Conservation (phyloP, 2,329 filamentous ascomycete species). For the Magnaporthiopsis incrustans region DNA sequence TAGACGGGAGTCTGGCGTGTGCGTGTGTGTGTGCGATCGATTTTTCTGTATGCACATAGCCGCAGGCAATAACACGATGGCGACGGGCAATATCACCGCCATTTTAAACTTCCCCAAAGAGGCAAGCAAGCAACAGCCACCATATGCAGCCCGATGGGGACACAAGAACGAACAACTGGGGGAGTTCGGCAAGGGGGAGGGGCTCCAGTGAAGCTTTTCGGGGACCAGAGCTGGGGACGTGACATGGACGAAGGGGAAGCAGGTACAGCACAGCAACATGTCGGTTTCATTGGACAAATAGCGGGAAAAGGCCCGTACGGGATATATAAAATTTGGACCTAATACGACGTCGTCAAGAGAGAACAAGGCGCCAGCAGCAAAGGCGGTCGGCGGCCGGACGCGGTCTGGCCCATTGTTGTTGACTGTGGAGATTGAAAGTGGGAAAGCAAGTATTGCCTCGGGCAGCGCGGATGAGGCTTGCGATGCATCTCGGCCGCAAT, state of each 20-base stretch:
- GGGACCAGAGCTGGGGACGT: too few relatives aligned
- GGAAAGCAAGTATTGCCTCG: neutral
- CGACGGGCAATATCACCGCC: neutral
- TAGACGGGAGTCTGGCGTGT: neutral
- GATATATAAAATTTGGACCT: neutral
- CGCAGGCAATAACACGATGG: too few relatives aligned
- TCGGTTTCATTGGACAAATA: neutral
- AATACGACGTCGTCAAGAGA: neutral
- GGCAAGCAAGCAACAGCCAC: neutral
- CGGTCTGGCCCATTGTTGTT: neutral
- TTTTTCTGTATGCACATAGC: neutral
- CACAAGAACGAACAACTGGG: too few relatives aligned
- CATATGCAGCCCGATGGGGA: neutral
- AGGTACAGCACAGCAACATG: neutral
- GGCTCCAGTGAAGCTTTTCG: too few relatives aligned
- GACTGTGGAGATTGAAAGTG: neutral
- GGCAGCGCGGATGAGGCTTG: neutral
- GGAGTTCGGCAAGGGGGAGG: too few relatives aligned
- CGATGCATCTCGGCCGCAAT: neutral
- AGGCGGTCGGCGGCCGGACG: neutral
- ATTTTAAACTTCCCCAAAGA: neutral
- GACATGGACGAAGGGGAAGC: too few relatives aligned
- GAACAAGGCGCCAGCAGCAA: neutral
- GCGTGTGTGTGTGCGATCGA: neutral
- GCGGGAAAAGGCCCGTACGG: neutral